Conservation (phyloP, 2,329 filamentous ascomycete genomes). For the Colletotrichum liaoningense region DNA sequence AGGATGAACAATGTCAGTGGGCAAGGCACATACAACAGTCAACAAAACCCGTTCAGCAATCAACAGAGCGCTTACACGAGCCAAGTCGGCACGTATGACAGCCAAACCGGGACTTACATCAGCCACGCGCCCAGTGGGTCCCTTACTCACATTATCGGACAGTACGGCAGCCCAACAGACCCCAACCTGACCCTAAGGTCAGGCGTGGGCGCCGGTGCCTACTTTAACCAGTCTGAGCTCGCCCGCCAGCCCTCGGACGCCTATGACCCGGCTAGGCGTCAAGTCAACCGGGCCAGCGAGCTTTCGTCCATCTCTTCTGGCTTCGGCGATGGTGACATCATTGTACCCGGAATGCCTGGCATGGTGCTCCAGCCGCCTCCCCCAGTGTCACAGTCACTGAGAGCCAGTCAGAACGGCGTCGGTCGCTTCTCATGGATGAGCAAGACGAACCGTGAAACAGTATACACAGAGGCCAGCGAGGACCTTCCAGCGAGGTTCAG, state of each 20-base stretch:
- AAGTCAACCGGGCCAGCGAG: constrained; percentile 57
- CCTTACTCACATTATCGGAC: constrained; percentile 23
- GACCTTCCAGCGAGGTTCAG: constrained; percentile 68
- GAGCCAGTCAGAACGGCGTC: constrained; percentile 33
- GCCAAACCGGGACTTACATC: constrained; percentile 37
- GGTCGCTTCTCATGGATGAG: constrained; percentile 52
- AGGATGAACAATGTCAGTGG: constrained; percentile 23
- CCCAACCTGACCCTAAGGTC: constrained; percentile 46
- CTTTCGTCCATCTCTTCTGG: constrained; percentile 73
- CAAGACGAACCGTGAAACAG: constrained; percentile 57
- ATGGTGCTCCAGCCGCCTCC: constrained; percentile 30
- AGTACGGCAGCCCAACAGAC: constrained; percentile 34
- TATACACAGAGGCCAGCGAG: constrained; percentile 64
- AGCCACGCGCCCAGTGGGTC: constrained; percentile 31
- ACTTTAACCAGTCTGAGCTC: constrained; percentile 53
- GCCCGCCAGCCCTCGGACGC: constrained; percentile 49
- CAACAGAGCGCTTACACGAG: constrained; percentile 1
- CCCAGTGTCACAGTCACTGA: constrained; percentile 26
- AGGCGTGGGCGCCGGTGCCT: constrained; percentile 49
- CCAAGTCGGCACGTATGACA: constrained; percentile 22
- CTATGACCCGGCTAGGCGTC: constrained; percentile 48
- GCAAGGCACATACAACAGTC: constrained; percentile 18
- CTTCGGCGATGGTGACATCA: constrained; percentile 72
- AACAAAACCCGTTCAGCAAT: constrained; percentile 15
- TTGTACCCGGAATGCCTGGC: constrained; percentile 48